phyloP scores from a whole-genome alignment of 1,284 basidiomycete species.

The Marasmius sp. region DNA sequence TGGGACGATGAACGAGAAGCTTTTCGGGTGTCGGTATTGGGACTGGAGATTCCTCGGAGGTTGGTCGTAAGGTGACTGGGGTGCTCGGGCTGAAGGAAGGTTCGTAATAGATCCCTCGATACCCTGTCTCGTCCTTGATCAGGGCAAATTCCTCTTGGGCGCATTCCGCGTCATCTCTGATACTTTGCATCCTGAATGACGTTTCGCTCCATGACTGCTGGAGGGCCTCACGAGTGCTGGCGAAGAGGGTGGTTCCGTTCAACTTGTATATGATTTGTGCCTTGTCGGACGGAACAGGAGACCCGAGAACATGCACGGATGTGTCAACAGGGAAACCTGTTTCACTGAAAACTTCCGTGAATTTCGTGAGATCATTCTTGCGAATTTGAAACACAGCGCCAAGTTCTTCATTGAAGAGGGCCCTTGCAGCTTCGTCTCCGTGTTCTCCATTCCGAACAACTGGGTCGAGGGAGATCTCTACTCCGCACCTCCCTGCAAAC shows the following conservation, averaged over 20 bases:
- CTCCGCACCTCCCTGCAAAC: constrained; percentile 88
- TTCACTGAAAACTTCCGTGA: constrained; percentile 64
- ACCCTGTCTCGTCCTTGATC: constrained; percentile 58
- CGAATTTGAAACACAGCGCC: constrained; percentile 91
- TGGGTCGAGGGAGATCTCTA: constrained; percentile 56
- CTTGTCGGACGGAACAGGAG: constrained; percentile 50
- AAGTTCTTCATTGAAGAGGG: constrained; percentile 95
- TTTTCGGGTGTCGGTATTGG: not conserved
- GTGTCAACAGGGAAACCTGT: constrained; percentile 69
- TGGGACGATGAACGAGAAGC: constrained; percentile 60
- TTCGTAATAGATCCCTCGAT: constrained; percentile 78
- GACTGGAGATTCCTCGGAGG: constrained; percentile 25
- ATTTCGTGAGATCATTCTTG: constrained; percentile 53
- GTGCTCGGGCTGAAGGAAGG: constrained; percentile 56
- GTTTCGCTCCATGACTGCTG: constrained; percentile 94
- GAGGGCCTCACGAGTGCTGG: constrained; percentile 66
- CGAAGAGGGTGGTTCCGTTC: constrained; percentile 58
- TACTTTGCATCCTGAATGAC: constrained; percentile 86
- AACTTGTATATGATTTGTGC: constrained; percentile 67
- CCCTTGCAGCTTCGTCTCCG: constrained; percentile 12
- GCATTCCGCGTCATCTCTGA: constrained; percentile 82
- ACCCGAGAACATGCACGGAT: constrained; percentile 76
- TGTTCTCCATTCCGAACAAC: not conserved
- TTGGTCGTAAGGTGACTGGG: constrained; percentile 27
- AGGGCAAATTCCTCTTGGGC: constrained; percentile 85